These are phyloP conservation scores for Galerina marginata DNA, from an alignment of 768 basidiomycete genomes.

Conservation along the genomic window DNA sequence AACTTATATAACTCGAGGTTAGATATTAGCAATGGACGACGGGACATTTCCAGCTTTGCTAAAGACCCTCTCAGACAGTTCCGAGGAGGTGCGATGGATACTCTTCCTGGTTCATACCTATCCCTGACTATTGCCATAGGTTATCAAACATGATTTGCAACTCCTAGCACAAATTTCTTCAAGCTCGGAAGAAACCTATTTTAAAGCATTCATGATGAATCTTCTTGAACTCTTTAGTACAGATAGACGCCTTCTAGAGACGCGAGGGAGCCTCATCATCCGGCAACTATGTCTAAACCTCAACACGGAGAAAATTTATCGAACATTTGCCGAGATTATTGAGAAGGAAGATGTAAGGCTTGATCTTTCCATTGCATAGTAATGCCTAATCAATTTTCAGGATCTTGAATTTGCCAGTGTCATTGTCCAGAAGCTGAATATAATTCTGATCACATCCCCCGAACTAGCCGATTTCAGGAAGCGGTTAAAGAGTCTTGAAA, in stretches of 20 bases:
- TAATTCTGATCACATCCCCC: conserved; percentile 95
- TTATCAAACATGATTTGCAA: conserved; percentile 96
- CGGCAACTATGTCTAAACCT: conserved; percentile 92
- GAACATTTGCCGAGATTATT: conserved; percentile 94
- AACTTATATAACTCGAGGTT: conserved; percentile 2
- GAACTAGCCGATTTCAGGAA: conserved; percentile 95
- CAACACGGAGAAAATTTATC: conserved; percentile 94
- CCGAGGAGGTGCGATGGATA: conserved; percentile 75
- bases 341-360: conserved; percentile 92
- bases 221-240: conserved; percentile 95
- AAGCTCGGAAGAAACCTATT: conserved; percentile 93
- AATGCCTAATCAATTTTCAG: conserved; percentile 40
- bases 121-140: conserved; percentile 46
- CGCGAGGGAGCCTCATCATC: conserved; percentile 93
- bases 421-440: conserved; percentile 96
- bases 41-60: conserved; percentile 95
- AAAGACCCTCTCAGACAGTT: conserved; percentile 94
- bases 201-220: conserved; percentile 95
- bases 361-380: not conserved
- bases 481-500: conserved; percentile 90
- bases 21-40: conserved; percentile 97
- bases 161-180: conserved; percentile 97
- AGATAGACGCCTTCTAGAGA: conserved; percentile 87
- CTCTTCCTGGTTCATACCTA: not conserved
- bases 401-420: conserved; percentile 98